phyloP scores from a whole-genome alignment of 192 early-diverging fungal genomes.

The Backusella tarrabulga region DNA sequence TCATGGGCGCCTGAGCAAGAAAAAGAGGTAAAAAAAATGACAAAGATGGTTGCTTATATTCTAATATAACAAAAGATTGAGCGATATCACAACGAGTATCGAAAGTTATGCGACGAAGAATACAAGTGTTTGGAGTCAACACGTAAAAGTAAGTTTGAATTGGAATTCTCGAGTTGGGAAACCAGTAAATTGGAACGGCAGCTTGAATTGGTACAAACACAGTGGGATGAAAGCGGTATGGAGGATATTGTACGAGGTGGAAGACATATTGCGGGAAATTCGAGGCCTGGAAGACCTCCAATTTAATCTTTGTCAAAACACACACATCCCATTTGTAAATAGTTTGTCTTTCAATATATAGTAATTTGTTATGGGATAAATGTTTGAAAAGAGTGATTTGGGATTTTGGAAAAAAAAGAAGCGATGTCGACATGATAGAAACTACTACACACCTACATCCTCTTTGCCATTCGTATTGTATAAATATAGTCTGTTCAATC shows the following conservation, averaged over 20 bases:
- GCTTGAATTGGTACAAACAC: slow-evolving; percentile 31
- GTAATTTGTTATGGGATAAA: not conserved
- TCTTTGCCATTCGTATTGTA: no score
- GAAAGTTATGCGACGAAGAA: slow-evolving; percentile 24
- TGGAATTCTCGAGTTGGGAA: slow-evolving; percentile 32
- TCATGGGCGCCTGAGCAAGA: slow-evolving; percentile 26
- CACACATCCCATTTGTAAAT: no score
- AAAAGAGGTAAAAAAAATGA: slow-evolving; percentile 24
- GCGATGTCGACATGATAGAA: no score
- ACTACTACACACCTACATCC: no score
- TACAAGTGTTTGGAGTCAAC: slow-evolving; percentile 8
- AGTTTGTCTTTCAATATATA: not conserved
- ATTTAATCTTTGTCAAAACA: not conserved
- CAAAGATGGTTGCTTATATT: not conserved
- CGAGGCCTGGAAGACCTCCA: not conserved
- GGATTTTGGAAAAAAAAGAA: no score
- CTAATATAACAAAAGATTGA: slow-evolving; percentile 11
- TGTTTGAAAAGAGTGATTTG: no score
- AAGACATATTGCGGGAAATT: not conserved
- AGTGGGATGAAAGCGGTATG: slow-evolving; percentile 33
- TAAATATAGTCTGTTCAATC: no score
- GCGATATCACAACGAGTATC: slow-evolving; percentile 28
- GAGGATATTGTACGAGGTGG: slow-evolving; percentile 15
- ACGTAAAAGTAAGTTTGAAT: slow-evolving; percentile 27
- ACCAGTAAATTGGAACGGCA: slow-evolving; percentile 32